These are phyloP conservation scores for Podaxis sp. DNA, from an alignment of 768 basidiomycete genomes.

Conservation along the genomic window DNA sequence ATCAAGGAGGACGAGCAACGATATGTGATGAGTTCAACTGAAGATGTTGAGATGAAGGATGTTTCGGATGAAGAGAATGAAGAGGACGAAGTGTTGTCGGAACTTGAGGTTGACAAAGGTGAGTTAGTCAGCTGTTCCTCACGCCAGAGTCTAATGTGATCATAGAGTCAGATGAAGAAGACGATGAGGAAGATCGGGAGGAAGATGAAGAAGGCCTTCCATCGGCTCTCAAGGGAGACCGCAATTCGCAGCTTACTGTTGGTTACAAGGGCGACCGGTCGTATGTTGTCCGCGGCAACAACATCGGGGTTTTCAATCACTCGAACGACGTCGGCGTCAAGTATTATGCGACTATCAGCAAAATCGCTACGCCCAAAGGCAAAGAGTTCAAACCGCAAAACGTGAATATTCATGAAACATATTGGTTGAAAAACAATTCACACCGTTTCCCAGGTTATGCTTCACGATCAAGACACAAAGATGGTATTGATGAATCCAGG, in stretches of 20 bases:
- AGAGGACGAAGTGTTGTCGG: conserved; percentile 73
- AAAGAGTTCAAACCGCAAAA: conserved; percentile 84
- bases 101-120: conserved; percentile 68
- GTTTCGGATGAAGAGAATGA: conserved; percentile 72
- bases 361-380: conserved; percentile 76
- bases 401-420: conserved; percentile 40
- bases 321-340: conserved; percentile 63
- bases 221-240: conserved; percentile 50
- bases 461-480: conserved; percentile 94
- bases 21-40: conserved; percentile 76
- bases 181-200: conserved; percentile 40
- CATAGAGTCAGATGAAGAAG: conserved; percentile 42
- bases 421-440: not conserved
- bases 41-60: conserved; percentile 90
- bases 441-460: conserved; percentile 68
- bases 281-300: conserved; percentile 89
- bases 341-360: conserved; percentile 85
- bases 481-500: conserved; percentile 90
- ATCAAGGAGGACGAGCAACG: conserved; percentile 85
- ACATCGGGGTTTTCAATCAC: conserved; percentile 88
- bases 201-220: conserved; percentile 41
- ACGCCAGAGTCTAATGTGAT: not conserved
- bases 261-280: conserved; percentile 96
- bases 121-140: conserved; percentile 12
- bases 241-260: conserved; percentile 87